Evolutionary conservation across 139 green algal species (phyloP).

Genomic region (Coelastrella sp.): DNA sequence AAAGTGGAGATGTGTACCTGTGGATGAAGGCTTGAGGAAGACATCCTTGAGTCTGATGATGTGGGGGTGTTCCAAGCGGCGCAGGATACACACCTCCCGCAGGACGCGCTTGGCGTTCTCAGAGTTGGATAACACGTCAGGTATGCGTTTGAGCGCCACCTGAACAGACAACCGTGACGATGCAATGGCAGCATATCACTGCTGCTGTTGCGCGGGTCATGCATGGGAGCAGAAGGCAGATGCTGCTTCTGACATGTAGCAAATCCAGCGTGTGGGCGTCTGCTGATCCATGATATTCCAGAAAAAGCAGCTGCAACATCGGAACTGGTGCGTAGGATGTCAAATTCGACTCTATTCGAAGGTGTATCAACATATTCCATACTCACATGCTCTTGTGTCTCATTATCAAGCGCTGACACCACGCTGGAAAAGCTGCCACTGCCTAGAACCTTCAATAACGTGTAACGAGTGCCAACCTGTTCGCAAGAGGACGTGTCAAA

Average conservation of each 20-base stretch:
- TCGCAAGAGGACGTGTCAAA: too few relatives aligned
- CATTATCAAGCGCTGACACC: slow-evolving; percentile 72
- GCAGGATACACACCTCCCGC: slow-evolving; percentile 92
- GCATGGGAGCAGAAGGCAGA: too few relatives aligned
- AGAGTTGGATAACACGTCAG: slow-evolving; percentile 79
- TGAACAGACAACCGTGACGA: neutral
- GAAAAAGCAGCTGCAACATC: too few relatives aligned
- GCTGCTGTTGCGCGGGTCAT: neutral
- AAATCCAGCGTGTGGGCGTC: too few relatives aligned
- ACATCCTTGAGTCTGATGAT: slow-evolving; percentile 81
- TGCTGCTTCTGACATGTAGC: too few relatives aligned
- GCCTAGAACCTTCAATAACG: slow-evolving; percentile 73
- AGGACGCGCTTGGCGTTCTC: slow-evolving; percentile 89
- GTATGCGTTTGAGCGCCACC: slow-evolving; percentile 88
- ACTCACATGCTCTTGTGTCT: slow-evolving; percentile 68
- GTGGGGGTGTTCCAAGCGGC: slow-evolving; percentile 86
- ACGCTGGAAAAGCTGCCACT: slow-evolving; percentile 81
- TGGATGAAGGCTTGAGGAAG: slow-evolving; percentile 77
- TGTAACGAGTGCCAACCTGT: slow-evolving; percentile 79
- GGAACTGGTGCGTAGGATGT: too few relatives aligned
- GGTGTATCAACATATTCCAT: neutral
- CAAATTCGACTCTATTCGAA: too few relatives aligned
- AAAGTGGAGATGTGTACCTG: too few relatives aligned
- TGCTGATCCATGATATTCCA: too few relatives aligned
- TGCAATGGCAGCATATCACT: neutral